phyloP scores from a whole-genome alignment of 2,329 filamentous ascomycete genomes.

The Colletotrichum magnum region DNA sequence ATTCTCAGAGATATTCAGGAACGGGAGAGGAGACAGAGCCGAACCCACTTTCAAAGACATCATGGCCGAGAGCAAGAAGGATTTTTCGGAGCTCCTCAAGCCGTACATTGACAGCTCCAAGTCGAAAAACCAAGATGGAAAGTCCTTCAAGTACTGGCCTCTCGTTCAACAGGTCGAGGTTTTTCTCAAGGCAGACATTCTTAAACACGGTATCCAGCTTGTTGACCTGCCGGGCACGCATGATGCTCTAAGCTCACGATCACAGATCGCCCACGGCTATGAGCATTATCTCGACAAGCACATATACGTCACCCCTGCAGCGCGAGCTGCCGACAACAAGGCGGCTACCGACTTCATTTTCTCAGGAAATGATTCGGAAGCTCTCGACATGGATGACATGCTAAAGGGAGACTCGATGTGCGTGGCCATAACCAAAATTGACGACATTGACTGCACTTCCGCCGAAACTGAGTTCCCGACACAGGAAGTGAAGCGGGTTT shows the following conservation, averaged over 20 bases:
- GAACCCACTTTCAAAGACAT: background rate
- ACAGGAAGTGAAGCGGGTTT: background rate
- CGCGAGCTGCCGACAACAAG: slow-evolving; percentile 40
- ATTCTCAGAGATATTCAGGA: background rate
- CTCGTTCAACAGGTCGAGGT: slow-evolving; percentile 40
- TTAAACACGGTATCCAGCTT: slow-evolving; percentile 38
- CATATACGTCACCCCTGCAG: slow-evolving; percentile 36
- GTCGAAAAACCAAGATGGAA: background rate
- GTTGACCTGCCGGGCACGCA: slow-evolving; percentile 42
- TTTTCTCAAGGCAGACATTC: slow-evolving; percentile 28
- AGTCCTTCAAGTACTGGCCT: slow-evolving; percentile 30
- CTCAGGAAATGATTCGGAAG: slow-evolving; percentile 25
- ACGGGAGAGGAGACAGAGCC: background rate
- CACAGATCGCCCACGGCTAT: slow-evolving; percentile 28
- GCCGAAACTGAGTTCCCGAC: slow-evolving; percentile 23
- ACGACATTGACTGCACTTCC: slow-evolving; percentile 34
- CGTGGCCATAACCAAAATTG: slow-evolving; percentile 39
- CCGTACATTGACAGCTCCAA: slow-evolving; percentile 35
- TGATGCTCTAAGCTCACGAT: slow-evolving; percentile 38
- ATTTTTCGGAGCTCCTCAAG: slow-evolving; percentile 24
- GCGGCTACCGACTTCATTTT: slow-evolving; percentile 39
- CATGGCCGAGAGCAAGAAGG: background rate
- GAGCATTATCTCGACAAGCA: slow-evolving; percentile 28
- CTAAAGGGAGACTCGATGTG: slow-evolving; percentile 30
- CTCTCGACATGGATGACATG: slow-evolving; percentile 39